Evolutionary conservation across 2,329 filamentous ascomycete genomes (phyloP), one percentile per base, ranked within the genome.

Genomic region (Ceratocystis alfenasii): DNA sequence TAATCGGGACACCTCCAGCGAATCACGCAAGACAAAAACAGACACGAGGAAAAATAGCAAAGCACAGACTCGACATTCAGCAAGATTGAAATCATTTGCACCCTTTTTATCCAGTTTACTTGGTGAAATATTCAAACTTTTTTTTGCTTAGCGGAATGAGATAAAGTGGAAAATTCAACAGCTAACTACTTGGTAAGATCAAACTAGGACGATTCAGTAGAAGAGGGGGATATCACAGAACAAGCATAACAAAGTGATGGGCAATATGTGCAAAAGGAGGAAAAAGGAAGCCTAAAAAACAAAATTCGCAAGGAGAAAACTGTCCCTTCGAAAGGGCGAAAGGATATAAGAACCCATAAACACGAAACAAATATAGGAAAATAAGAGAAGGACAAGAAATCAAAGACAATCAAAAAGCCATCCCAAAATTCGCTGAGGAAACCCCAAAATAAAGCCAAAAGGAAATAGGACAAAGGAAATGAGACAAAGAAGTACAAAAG

Each of bases 161-260:
- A 48, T n/a, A 28, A 28, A 28, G 8, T 53, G 5, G 2, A 53
- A 28, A 28, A 28, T 25, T 25, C 3, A 28, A 59, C n/a, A 20
- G 55, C 22, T 53, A 36, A 44, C n/a, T 20, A 36, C 36, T 41
- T 41, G 36, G 36, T 41, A 36, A 36, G 46, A 48, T 30, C 30
- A 46, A 65, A 46, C 30, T 33, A 61, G 36, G 25, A 46, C 17
- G 44, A 33, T 63, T 63, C 46, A 22, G 62, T 41, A 64, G 44
- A 55, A 22, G 62, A 64, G 12, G 41, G 41, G 63, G 63, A 65
- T 65, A 65, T 65, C 63, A 65, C 53, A 65, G 22, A 65, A 48
- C 15, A 57, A 33, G 22, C 53, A 57, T 46, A 59, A 41, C 41
- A 60, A 64, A 60, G 22, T 15, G 22, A 30, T 46, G 20, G 15